These are phyloP conservation scores for Penicilliopsis zonata DNA, from an alignment of 495 filamentous ascomycete species.

Conservation along the genomic window DNA sequence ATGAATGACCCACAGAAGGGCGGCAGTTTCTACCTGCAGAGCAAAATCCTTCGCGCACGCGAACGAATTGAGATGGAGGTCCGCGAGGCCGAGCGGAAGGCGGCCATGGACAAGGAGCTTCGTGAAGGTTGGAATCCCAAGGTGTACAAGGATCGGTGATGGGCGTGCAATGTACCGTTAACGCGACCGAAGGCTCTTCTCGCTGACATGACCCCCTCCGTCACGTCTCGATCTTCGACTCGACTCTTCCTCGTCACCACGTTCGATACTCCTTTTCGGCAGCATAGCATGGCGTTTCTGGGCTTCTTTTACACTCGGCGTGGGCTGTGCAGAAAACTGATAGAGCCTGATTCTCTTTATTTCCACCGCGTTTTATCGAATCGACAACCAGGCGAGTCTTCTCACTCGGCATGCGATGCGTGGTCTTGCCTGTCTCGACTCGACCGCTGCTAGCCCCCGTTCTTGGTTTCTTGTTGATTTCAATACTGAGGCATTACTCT, in stretches of 20 bases:
- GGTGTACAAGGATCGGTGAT: constrained; percentile 76
- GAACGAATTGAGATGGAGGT: constrained; percentile 84
- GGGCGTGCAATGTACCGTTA: not conserved
- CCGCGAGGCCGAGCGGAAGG: constrained; percentile 33
- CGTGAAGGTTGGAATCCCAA: constrained; percentile 88
- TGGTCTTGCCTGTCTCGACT: too few relatives aligned
- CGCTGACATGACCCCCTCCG: not conserved
- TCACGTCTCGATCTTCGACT: constrained; percentile 4
- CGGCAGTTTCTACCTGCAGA: constrained; percentile 95
- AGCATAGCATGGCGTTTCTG: constrained; percentile 42
- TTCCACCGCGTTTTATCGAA: too few relatives aligned
- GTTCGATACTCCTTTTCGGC: constrained; percentile 14
- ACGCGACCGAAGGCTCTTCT: not conserved
- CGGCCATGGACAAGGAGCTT: constrained; percentile 51
- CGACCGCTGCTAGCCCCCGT: too few relatives aligned
- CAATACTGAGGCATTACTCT: not conserved
- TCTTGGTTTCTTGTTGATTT: too few relatives aligned
- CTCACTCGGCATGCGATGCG: too few relatives aligned
- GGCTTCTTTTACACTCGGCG: constrained; percentile 15
- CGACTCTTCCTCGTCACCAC: constrained; percentile 6
- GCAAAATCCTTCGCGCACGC: constrained; percentile 82
- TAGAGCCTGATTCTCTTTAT: too few relatives aligned
- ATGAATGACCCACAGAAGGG: constrained; percentile 88
- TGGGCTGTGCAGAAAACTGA: too few relatives aligned
- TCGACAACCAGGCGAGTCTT: too few relatives aligned